These are phyloP conservation scores for Diaporthe aspalathi DNA, from an alignment of 2,329 filamentous ascomycete genomes.

Conservation along the genomic window DNA sequence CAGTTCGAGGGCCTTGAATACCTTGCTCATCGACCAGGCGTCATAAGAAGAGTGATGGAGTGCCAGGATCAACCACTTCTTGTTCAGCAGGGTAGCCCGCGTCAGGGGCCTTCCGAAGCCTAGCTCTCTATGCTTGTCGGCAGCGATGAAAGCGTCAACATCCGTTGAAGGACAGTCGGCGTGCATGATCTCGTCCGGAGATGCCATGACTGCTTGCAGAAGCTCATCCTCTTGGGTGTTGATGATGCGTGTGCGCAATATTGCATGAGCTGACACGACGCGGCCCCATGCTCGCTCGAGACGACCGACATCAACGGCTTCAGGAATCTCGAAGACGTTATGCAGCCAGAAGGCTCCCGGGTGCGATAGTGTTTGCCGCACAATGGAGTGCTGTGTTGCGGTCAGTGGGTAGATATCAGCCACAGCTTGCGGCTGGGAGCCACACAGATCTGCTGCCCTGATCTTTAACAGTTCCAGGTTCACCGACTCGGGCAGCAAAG, in stretches of 20 bases:
- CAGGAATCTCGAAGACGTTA: not conserved
- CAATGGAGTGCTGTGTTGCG: not conserved
- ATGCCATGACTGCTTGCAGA: not conserved
- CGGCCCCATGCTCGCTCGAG: not conserved
- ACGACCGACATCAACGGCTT: not conserved
- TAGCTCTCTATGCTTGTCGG: not conserved
- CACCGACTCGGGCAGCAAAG: not conserved
- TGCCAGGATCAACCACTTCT: conserved; percentile 2
- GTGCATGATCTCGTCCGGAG: not conserved
- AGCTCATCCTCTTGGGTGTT: not conserved
- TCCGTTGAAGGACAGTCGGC: not conserved
- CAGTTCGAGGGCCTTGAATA: not conserved
- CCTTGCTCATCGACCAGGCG: conserved; percentile 21
- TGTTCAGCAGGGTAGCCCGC: not conserved
- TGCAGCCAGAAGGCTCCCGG: not conserved
- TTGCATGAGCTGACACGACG: not conserved
- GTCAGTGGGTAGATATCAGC: not conserved
- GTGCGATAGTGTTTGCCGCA: not conserved
- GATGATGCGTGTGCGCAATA: not conserved
- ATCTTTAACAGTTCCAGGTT: not conserved
- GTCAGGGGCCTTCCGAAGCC: conserved; percentile 3
- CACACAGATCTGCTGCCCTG: conserved; percentile 5
- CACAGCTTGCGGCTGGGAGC: conserved; percentile 9
- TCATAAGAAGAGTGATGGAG: conserved; percentile 2
- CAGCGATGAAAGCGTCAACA: not conserved